Evolutionary conservation across 805 yeast genomes (phyloP).

Genomic region (Sugiyamaella boreocaroliniensis): DNA sequence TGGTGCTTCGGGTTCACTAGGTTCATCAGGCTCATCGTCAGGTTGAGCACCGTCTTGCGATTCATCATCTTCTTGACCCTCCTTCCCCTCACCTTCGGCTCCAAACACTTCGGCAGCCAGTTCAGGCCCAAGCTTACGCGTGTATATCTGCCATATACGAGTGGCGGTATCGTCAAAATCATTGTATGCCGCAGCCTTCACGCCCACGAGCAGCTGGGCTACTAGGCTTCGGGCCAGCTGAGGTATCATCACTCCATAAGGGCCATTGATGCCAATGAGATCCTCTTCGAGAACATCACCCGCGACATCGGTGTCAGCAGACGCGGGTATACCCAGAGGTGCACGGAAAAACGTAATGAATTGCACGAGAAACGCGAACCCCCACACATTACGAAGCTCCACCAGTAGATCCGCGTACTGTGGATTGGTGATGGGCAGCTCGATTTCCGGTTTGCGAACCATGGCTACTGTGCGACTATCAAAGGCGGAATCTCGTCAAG

Average conservation of each 20-base stretch:
- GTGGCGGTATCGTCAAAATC: slow-evolving; percentile 8
- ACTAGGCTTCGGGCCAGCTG: slow-evolving; percentile 1
- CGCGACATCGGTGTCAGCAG: slow-evolving; percentile 22
- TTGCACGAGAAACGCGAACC: slow-evolving; percentile 25
- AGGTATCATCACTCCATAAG: slow-evolving; percentile 13
- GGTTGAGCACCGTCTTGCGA: neutral
- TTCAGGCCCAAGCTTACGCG: slow-evolving; percentile 7
- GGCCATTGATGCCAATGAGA: slow-evolving; percentile 22
- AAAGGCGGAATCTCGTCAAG: too few species aligned
- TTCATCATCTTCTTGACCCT: neutral
- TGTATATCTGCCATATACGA: slow-evolving; percentile 12
- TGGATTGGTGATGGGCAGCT: slow-evolving; percentile 16
- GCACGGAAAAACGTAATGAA: slow-evolving; percentile 25
- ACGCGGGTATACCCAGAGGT: slow-evolving; percentile 19
- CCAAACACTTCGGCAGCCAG: slow-evolving; percentile 9
- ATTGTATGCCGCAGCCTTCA: neutral
- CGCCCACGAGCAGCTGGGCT: neutral
- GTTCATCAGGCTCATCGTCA: slow-evolving; percentile 14
- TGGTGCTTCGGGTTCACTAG: slow-evolving; percentile 4
- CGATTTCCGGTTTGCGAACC: neutral
- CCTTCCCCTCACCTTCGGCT: slow-evolving; percentile 2
- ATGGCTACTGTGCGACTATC: neutral
- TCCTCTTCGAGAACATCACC: slow-evolving; percentile 29
- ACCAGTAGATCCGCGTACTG: slow-evolving; percentile 15
- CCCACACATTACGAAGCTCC: slow-evolving; percentile 27